These are phyloP conservation scores for Paraphaeosphaeria minitans DNA, from an alignment of 2,329 filamentous ascomycete species.

Conservation along the genomic window DNA sequence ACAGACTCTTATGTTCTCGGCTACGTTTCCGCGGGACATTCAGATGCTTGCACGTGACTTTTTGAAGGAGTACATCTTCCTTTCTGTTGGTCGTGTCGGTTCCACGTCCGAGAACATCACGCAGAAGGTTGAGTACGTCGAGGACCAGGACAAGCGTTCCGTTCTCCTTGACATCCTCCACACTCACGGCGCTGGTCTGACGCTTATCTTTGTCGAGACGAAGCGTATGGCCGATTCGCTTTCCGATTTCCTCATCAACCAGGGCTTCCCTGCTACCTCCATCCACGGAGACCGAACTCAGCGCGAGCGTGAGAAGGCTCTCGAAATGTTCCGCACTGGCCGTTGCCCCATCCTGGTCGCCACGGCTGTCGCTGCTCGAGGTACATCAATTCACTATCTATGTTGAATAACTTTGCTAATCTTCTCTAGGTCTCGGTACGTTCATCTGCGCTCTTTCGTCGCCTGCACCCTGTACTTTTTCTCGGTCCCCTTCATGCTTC, in stretches of 20 bases:
- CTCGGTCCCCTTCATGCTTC: no score
- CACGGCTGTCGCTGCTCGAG: constrained; percentile 88
- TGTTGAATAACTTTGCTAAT: neutral
- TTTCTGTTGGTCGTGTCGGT: constrained; percentile 97
- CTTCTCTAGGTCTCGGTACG: neutral
- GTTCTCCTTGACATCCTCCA: constrained; percentile 97
- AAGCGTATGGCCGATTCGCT: constrained; percentile 99
- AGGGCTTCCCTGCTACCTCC: constrained; percentile 96
- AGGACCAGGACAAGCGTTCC: constrained; percentile 96
- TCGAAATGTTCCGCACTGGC: constrained; percentile 96
- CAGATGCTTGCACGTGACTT: constrained; percentile 99
- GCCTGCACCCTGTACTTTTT: neutral
- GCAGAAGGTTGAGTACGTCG: constrained; percentile 97
- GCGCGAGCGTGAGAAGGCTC: constrained; percentile 95
- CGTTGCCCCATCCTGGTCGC: constrained; percentile 96
- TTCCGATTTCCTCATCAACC: constrained; percentile 98
- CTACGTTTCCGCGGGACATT: constrained; percentile 98
- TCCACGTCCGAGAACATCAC: constrained; percentile 99
- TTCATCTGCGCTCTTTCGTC: neutral
- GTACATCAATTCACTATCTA: constrained; percentile 20
- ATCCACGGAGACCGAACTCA: constrained; percentile 99
- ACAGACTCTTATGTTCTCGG: constrained; percentile 99
- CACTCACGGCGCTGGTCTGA: constrained; percentile 86
- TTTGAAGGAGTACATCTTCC: constrained; percentile 98
- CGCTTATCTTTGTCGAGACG: constrained; percentile 97